phyloP scores from a whole-genome alignment of 371 early-diverging fungal genomes.

The Mucor irregularis region DNA sequence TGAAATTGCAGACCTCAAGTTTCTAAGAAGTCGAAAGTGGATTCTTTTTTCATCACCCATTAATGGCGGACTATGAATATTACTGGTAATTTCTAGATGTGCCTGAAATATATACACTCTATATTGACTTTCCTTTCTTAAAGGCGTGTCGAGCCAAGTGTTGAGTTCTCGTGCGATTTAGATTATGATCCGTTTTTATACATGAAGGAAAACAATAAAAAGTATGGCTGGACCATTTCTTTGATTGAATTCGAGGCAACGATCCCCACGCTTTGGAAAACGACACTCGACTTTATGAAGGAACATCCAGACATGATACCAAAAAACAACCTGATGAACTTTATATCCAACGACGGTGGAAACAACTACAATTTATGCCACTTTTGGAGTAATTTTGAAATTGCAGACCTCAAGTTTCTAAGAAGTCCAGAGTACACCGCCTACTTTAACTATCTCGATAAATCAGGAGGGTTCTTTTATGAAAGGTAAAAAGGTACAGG shows the following conservation, averaged over 20 bases:
- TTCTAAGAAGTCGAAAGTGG: constrained; percentile 75
- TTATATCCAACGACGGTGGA: constrained; percentile 36
- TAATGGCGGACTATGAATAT: no score
- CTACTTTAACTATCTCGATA: constrained; percentile 83
- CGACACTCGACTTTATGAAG: constrained; percentile 52
- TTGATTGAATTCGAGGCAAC: constrained; percentile 78
- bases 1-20: constrained; percentile 81
- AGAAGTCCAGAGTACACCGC: constrained; percentile 71
- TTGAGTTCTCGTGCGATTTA: constrained; percentile 84
- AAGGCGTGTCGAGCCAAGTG: constrained; percentile 96
- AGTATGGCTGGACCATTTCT: constrained; percentile 82
- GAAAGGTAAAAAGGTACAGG: constrained; percentile 60
- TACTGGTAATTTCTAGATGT: background rate
- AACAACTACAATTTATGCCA: constrained; percentile 76
- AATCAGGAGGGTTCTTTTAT: constrained; percentile 88
- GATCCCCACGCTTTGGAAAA: constrained; percentile 80
- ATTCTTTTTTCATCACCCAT: no score
- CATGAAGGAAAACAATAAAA: constrained; percentile 80
- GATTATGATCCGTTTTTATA: constrained; percentile 90
- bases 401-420: constrained; percentile 79
- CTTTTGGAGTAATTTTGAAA: constrained; percentile 80
- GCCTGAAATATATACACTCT: constrained; percentile 14
- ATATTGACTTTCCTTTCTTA: constrained; percentile 44
- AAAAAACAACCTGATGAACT: constrained; percentile 35
- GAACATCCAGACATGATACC: constrained; percentile 48